phyloP scores from a whole-genome alignment of 192 early-diverging fungal species.

The Coemansia sp. region DNA sequence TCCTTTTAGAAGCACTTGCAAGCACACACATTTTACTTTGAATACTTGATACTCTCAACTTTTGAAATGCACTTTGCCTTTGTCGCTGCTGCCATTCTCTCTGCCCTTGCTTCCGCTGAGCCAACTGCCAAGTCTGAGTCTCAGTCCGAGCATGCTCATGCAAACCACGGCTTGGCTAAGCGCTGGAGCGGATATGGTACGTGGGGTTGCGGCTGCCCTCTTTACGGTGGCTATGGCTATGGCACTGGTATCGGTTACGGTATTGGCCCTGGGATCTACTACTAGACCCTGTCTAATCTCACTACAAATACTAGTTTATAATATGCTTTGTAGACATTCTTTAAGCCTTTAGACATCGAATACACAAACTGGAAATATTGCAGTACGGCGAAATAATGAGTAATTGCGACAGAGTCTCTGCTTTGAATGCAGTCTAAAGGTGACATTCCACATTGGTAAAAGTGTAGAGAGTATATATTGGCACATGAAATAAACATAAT shows the following conservation, averaged over 20 bases:
- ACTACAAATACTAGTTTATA: background rate
- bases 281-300: background rate
- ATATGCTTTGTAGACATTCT: background rate
- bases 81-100: background rate
- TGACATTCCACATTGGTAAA: too few relatives aligned
- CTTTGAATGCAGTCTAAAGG: too few relatives aligned
- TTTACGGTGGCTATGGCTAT: background rate
- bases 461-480: too few relatives aligned
- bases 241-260: background rate
- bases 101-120: conserved; percentile 1
- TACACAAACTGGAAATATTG: background rate
- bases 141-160: background rate
- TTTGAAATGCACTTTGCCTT: background rate
- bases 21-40: background rate
- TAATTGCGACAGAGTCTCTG: too few relatives aligned
- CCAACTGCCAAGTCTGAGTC: background rate
- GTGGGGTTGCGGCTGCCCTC: background rate
- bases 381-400: background rate
- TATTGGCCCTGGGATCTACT: background rate
- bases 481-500: too few relatives aligned
- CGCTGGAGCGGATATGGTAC: background rate
- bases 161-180: background rate
- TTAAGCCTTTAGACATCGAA: background rate
- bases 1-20: background rate
- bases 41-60: background rate